Base-by-base conservation (phyloP, 1,139 yeast genomes). In the Kurtzmaniella quercitrusa region DNA sequence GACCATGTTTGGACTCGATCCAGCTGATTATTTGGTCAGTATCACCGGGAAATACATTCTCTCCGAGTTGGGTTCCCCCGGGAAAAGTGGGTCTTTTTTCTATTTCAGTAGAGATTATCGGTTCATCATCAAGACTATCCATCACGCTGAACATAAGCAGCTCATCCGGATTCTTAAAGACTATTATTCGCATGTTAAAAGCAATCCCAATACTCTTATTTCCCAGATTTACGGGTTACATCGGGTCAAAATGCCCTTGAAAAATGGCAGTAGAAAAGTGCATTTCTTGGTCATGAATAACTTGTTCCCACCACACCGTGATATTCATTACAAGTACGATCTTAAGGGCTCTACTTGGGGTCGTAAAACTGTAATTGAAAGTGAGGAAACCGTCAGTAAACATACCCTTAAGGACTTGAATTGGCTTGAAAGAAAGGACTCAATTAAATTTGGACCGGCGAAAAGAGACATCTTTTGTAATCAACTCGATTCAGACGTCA, bases 221-320 rank as follows among this genome's bases (percentile, higher is more conserved):
- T 85, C 95, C 21, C 98, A 94, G 63, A 90, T 93, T 60, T 94
- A 94, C 63, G 99, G 99, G 0, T 73, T 94, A 44, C 98, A 94
- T 62, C 73, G 99, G 45, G 86, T 94, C 41, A 91, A 93, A 60
- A 82, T 93, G 81, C 96, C 93, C 11, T 80, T 84, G 18, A 64
- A 64, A 33, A 63, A 63, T 41, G 80, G 79, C 38, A 75, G 75
- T 46, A 79, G 94, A 48, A 91, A 89, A 60, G 89, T 93, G 37
- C 96, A 94, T 64, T 93, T 94, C 55, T 75, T 94, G 45, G 97
- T 94, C 38, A 94, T 94, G 98, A 94, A 94, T 68, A 94, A 94
- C 59, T 73, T 94, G 44, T 93, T 94, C 64, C 98, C 99, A 0
- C 96, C 98, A 6, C 91, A 89, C 58, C 75, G 93, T 46, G 95